phyloP scores from a whole-genome alignment of 2,329 filamentous ascomycete species.

The Colletotrichum orbiculare region DNA sequence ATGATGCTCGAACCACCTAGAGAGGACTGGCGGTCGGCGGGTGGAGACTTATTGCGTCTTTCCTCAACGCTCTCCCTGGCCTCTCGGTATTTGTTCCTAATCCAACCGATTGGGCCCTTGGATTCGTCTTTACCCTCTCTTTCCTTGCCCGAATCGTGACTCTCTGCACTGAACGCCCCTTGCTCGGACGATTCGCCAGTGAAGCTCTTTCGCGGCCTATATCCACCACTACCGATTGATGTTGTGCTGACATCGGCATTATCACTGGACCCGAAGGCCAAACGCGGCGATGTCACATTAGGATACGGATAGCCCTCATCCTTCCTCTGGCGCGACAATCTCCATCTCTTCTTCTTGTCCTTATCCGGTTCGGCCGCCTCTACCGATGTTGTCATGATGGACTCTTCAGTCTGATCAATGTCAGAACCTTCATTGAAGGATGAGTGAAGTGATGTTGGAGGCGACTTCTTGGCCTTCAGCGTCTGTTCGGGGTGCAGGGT shows the following conservation, averaged over 20 bases:
- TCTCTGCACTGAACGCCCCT: constrained; percentile 51
- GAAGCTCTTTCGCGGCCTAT: constrained; percentile 60
- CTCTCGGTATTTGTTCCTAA: constrained; percentile 70
- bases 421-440: constrained; percentile 86
- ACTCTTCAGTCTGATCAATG: constrained; percentile 77
- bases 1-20: constrained; percentile 42
- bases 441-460: constrained; percentile 81
- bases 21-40: constrained; percentile 50
- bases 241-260: constrained; percentile 74
- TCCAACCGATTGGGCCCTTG: constrained; percentile 67
- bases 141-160: constrained; percentile 48
- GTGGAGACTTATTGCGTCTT: constrained; percentile 67
- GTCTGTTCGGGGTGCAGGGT: constrained; percentile 57
- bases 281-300: constrained; percentile 55
- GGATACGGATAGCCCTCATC: constrained; percentile 61
- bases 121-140: constrained; percentile 59
- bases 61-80: constrained; percentile 67
- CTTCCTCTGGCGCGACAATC: constrained; percentile 73
- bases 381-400: constrained; percentile 42
- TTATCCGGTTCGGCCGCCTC: constrained; percentile 63
- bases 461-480: constrained; percentile 76
- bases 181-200: constrained; percentile 64
- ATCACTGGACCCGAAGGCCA: constrained; percentile 68
- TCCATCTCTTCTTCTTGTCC: constrained; percentile 77
- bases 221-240: constrained; percentile 72